Conservation (phyloP, 2,329 filamentous ascomycete species). For the Ophiostoma perfectum region DNA sequence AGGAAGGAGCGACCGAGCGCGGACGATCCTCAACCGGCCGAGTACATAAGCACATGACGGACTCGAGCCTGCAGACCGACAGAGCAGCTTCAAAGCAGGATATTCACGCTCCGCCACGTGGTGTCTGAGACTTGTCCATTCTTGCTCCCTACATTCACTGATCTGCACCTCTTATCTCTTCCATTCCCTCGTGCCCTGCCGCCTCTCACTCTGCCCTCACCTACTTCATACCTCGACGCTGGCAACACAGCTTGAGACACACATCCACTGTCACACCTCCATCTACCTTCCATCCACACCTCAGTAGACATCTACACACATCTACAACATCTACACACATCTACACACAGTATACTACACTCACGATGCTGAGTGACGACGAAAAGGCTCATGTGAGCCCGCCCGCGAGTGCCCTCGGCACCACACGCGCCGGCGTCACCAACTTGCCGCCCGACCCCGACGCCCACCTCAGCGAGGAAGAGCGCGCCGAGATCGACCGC, state of each 20-base stretch:
- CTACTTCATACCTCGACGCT: background rate
- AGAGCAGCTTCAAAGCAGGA: background rate
- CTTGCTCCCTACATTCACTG: background rate
- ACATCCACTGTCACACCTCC: background rate
- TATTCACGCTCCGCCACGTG: background rate
- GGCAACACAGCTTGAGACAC: constrained; percentile 2
- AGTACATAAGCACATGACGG: background rate
- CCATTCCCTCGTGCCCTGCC: background rate
- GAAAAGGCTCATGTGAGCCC: constrained; percentile 25
- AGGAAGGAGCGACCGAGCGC: background rate
- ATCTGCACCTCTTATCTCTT: background rate
- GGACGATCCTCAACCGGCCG: background rate
- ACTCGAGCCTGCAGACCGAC: background rate
- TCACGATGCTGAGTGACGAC: constrained; percentile 24
- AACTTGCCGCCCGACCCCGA: constrained; percentile 32
- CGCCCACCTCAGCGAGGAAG: constrained; percentile 30
- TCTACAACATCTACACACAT: background rate
- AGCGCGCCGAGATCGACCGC: constrained; percentile 32
- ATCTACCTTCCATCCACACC: background rate
- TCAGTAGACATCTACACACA: background rate
- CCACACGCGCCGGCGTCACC: background rate
- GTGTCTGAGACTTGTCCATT: background rate
- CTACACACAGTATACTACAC: background rate
- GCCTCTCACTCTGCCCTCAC: background rate
- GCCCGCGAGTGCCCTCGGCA: constrained; percentile 13